Base-by-base conservation (phyloP, 805 yeast species). In the Pichia cephalocereana region DNA sequence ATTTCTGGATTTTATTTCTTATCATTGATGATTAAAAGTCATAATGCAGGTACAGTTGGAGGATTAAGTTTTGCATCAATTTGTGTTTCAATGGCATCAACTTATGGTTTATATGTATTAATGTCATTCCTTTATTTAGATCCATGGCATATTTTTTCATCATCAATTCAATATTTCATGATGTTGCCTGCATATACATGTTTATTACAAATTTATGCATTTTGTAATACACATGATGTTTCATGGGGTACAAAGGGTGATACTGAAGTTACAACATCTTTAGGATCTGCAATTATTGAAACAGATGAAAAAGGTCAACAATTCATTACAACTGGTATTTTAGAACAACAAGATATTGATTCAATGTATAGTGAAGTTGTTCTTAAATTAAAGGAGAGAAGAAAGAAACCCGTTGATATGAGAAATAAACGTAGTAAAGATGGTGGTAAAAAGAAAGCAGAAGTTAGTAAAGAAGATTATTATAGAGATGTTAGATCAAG, bases 171-270 rank as follows among this genome's bases (percentile, higher is more conserved):
- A 65, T 91, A 93, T 71, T 86, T 91, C 68, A 64, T 90, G 55
- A 76, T 93, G 74, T 73, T 91, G 46, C 98, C 99, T 27, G 83
- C 95, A 0, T 91, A 89, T 64, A 85, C 95, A 5, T 87, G 96
- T 68, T 83, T 96, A 2, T 71, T 91, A 49, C 97, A 91, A 67
- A 89, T 93, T 50, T 91, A 89, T 69, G 97, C 99, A 1, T 89
- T 91, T 67, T 91, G 99, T 70, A 91, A 91, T 65, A 91, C 97
- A 3, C 98, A 91, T 68, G 99, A 91, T 71, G 96, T 93, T 45
- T 86, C 96, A 0, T 91, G 99, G 99, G 99, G 99, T 67, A 91
- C 99, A 2, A 91, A 91, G 64, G 99, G 99, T 56, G 96, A 90
- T 52, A 85, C 83, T 54, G 78, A 77, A 51, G 83, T 80, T 42